Evolutionary conservation across 2,329 filamentous ascomycete genomes (phyloP), one percentile per base, ranked within the genome.

Genomic region (Iodosphaeria phyllophila): DNA sequence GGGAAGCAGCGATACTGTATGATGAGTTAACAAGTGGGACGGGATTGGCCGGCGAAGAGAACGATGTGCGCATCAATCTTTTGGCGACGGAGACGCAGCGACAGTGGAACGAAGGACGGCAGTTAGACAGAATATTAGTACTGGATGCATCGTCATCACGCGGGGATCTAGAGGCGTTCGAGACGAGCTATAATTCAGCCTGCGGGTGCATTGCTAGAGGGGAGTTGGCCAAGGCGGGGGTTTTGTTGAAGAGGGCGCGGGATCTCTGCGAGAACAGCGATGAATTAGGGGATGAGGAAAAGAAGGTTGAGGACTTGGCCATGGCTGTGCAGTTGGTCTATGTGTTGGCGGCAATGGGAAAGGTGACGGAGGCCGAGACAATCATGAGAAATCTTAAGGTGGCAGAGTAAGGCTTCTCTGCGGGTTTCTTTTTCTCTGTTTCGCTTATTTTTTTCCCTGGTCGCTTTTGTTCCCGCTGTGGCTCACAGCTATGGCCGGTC

Each of bases 141-240:
- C n/a, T n/a, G n/a, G n/a, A n/a, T n/a, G n/a, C n/a, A n/a, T n/a
- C n/a, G n/a, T 54, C 62, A 6, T 50, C 51, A 5, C 53, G 60
- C 30, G 67, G 72, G 31, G 68, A 78, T 37, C 50, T 76, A 14
- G 75, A 83, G 32, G 66, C 73, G 2, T 89, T 89, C 37, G 80
- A 89, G 52, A 73, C 75, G 14, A 73, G 76, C 8, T 91, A 79
- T 51, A 91, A 91, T 46, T 64, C 69, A 13, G 79, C 77, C 6
- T 86, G 78, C 44, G 61, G 61, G 12, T 69, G 66, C 43, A 71
- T 89, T 37, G 74, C 75, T 9, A 58, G 67, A 23, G 74, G 70
- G 6, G 72, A 78, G 36, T 54, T 78, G 18, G 58, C 51, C 4
- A 63, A 69, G 35, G 78, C 69, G 2, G 60, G 68, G 13, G 53